Evolutionary conservation across 2,329 filamentous ascomycete species (phyloP).

Genomic region (Orbilia oligospora): DNA sequence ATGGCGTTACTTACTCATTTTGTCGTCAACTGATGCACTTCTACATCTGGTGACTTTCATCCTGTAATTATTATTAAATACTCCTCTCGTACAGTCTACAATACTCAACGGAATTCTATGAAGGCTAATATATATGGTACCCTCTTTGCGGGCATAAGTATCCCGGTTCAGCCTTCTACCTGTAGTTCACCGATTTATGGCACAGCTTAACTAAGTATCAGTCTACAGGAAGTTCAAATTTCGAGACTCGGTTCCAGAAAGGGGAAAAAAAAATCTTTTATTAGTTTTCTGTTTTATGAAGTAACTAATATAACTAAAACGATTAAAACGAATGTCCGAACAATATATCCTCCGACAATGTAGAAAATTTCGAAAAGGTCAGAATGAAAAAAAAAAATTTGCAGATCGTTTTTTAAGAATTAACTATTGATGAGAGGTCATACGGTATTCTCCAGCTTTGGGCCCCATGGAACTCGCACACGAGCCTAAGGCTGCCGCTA

Average conservation of each 20-base stretch:
- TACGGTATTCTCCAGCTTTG: constrained; percentile 5
- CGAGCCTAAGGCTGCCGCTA: constrained; percentile 23
- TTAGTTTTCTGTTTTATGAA: constrained; percentile 28
- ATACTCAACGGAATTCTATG: no score
- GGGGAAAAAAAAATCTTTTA: constrained; percentile 45
- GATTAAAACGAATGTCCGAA: constrained; percentile 27
- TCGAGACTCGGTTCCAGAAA: constrained; percentile 14
- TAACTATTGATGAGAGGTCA: constrained; percentile 23
- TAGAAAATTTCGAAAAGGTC: not conserved
- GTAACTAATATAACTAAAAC: constrained; percentile 22
- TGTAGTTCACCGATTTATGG: not conserved
- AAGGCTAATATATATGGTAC: no score
- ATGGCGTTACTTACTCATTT: no score
- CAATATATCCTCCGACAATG: constrained; percentile 2
- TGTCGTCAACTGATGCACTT: no score
- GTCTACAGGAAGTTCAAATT: not conserved
- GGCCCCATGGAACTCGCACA: constrained; percentile 58
- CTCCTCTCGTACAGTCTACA: no score
- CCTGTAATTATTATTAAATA: no score
- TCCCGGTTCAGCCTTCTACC: no score
- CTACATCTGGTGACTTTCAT: no score
- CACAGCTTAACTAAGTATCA: not conserved
- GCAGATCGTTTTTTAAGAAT: not conserved
- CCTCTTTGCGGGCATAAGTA: no score
- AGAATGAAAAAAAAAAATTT: not conserved